Evolutionary conservation across 768 basidiomycete genomes (phyloP).

Genomic region (Cubamyces sp.): DNA sequence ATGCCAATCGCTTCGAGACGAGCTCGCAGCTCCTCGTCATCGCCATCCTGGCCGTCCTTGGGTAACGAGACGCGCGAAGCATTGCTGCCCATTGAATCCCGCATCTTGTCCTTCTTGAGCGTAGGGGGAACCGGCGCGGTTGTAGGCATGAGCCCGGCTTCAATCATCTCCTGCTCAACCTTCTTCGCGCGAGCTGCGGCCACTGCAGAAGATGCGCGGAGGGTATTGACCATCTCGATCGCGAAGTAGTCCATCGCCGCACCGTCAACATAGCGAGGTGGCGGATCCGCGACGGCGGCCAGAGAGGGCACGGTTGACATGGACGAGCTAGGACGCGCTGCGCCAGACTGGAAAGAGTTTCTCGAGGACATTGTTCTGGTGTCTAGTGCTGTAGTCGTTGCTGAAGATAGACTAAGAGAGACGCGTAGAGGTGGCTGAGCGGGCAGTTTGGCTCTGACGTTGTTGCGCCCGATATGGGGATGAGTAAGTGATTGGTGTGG

Average conservation of each 20-base stretch:
- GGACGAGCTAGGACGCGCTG: conserved; percentile 20
- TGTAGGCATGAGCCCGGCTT: conserved; percentile 71
- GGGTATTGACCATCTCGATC: conserved; percentile 75
- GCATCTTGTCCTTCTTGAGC: conserved; percentile 42
- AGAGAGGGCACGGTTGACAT: conserved; percentile 38
- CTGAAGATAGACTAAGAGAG: too few species aligned
- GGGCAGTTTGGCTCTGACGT: background rate
- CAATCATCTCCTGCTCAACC: conserved; percentile 78
- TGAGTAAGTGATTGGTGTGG: background rate
- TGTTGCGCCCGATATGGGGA: background rate
- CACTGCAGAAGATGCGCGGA: conserved; percentile 74
- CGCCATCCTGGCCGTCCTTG: conserved; percentile 48
- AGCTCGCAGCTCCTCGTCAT: conserved; percentile 70
- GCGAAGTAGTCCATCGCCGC: conserved; percentile 85
- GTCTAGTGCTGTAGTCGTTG: too few species aligned
- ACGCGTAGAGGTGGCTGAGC: too few species aligned
- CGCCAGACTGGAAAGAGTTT: conserved; percentile 22
- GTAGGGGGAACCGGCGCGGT: conserved; percentile 47
- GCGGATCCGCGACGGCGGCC: conserved; percentile 66
- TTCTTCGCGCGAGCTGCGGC: conserved; percentile 69
- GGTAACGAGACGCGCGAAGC: conserved; percentile 28
- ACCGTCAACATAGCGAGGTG: conserved; percentile 61
- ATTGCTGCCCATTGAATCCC: conserved; percentile 43
- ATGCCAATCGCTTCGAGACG: conserved; percentile 83
- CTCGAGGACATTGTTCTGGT: conserved; percentile 22